phyloP scores from a whole-genome alignment of 257 asterid species.

The Ballota nigra region DNA sequence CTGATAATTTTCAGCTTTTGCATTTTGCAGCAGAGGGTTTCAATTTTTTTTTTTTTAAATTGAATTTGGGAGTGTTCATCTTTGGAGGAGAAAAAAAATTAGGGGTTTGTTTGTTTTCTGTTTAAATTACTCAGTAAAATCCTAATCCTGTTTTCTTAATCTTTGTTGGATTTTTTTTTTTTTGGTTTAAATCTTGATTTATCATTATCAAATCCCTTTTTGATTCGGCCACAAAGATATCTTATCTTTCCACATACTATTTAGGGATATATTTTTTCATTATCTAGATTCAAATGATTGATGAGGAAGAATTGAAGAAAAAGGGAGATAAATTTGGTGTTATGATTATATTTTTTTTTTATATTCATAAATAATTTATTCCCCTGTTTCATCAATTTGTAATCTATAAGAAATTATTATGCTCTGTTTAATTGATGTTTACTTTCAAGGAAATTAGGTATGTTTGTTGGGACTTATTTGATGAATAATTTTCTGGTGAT shows the following conservation, averaged over 20 bases:
- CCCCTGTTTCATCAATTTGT: not conserved
- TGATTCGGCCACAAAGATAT: not conserved
- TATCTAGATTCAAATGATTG: not conserved
- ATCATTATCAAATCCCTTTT: not conserved
- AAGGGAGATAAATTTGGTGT: not conserved
- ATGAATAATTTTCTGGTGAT: not conserved
- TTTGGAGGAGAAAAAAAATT: not conserved
- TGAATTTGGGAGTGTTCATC: not conserved
- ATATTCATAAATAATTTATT: no score
- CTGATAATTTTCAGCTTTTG: not conserved
- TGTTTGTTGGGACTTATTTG: slow-evolving; percentile 20
- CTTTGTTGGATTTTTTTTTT: not conserved
- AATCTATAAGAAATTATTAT: no score
- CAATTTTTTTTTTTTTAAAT: not conserved
- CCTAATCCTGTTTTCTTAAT: not conserved
- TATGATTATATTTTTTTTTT: no score
- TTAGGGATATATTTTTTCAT: not conserved
- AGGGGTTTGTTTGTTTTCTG: not conserved
- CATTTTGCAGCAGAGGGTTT: not conserved
- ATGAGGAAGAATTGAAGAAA: not conserved
- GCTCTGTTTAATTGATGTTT: slow-evolving; percentile 1
- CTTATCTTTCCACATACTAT: not conserved
- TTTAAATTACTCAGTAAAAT: not conserved
- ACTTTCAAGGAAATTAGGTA: slow-evolving; percentile 21
- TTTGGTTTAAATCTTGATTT: not conserved